Evolutionary conservation across 129 eudicot species (phyloP).

Genomic region (Daucus carota): DNA sequence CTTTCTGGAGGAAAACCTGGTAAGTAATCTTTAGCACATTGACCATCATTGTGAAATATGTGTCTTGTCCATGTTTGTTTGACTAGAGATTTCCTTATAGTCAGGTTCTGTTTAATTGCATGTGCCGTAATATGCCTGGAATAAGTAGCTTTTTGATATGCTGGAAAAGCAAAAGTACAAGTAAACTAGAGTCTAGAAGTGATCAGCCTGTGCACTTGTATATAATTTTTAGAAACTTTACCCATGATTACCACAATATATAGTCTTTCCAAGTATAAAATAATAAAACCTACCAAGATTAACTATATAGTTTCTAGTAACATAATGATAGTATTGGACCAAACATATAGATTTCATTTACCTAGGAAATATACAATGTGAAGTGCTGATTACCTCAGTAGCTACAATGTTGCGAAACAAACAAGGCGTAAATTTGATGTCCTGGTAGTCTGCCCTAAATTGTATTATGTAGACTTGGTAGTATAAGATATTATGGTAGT

Average conservation of each 20-base stretch:
- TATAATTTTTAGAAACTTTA: neutral
- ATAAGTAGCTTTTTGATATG: neutral
- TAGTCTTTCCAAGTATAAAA: too few species aligned
- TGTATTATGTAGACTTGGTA: neutral
- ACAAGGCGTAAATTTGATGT: too few species aligned
- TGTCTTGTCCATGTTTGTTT: constrained; percentile 1
- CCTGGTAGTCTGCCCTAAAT: neutral
- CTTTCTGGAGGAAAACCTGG: constrained; percentile 96
- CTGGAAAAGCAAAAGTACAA: neutral
- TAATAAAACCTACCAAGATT: too few species aligned
- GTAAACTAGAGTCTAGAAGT: neutral
- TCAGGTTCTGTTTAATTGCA: neutral
- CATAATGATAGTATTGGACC: too few species aligned
- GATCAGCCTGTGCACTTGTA: neutral
- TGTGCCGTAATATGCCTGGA: too few species aligned
- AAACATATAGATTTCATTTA: too few species aligned
- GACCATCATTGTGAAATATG: constrained; percentile 1
- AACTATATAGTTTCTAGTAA: too few species aligned
- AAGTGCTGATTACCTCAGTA: too few species aligned
- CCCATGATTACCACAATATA: too few species aligned
- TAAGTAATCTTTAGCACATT: constrained; percentile 26
- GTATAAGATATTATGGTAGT: neutral
- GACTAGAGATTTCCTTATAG: neutral
- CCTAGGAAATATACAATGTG: too few species aligned
- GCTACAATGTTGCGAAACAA: too few species aligned